Percentiles rank a stretch among this genome's conserved stretches.
These are phyloP conservation scores for Symbiodinium natans DNA, from an alignment of 73 alveolate species.

Conservation along the genomic window DNA sequence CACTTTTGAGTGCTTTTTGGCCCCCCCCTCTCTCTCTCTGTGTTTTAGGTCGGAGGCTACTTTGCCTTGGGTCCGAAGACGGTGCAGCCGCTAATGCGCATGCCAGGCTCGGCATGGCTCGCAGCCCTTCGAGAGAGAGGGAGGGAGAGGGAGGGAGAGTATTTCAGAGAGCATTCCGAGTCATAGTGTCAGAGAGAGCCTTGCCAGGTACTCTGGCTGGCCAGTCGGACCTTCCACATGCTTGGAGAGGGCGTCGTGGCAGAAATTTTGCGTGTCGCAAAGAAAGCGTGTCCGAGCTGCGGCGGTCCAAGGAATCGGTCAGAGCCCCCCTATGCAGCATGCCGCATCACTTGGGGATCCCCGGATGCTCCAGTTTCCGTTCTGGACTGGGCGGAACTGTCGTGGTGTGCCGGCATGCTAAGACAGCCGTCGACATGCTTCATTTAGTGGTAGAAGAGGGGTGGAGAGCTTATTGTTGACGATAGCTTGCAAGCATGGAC, in stretches of 20 bases:
- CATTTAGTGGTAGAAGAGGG: no score
- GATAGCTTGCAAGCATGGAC: no score
- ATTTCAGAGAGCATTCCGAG: no score
- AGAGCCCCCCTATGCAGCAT: slow-evolving; percentile 60
- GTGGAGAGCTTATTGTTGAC: no score
- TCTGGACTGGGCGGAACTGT: slow-evolving; percentile 65
- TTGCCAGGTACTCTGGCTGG: not conserved
- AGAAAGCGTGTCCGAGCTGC: no score
- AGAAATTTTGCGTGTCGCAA: not conserved
- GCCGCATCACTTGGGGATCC: slow-evolving; percentile 89
- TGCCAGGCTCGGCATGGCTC: not conserved
- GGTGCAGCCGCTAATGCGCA: slow-evolving; percentile 69
- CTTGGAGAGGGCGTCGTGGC: not conserved
- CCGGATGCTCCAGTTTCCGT: slow-evolving; percentile 39
- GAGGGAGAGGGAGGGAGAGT: not conserved
- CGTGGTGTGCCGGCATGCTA: not conserved
- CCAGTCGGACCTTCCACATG: not conserved
- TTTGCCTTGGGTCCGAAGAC: slow-evolving; percentile 39
- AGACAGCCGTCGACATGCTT: no score
- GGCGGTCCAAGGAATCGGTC: slow-evolving; percentile 1
- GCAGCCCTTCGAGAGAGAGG: not conserved
- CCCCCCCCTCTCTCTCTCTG: no score
- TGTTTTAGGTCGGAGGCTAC: slow-evolving; percentile 74
- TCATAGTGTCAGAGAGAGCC: no score
- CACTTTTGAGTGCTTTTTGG: no score